Evolutionary conservation across 495 filamentous ascomycete species (phyloP), one percentile per base, ranked within the genome.

Genomic region (Penicillium silybi): DNA sequence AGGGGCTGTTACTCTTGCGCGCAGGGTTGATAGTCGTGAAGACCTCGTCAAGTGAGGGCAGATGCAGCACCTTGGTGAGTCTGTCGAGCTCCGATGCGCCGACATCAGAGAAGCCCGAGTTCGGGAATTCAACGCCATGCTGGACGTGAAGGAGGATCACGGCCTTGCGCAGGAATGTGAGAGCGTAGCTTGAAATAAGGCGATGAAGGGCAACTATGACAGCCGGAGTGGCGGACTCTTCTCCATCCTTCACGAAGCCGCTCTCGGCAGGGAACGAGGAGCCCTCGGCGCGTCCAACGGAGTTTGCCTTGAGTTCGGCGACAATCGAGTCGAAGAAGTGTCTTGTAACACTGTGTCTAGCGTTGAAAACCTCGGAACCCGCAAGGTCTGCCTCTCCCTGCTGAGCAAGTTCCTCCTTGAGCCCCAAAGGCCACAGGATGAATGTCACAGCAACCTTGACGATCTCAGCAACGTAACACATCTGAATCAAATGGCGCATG

Each of bases 381-480:
- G 62, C 17, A 41, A 67, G 26, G 19, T 72, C 64, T 8, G 61
- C 59, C 25, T 72, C 71, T 11, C 65, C 67, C 15, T 70, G 56
- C 9, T 58, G 52, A 5, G 62, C 52, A 15, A 77, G 43, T 43
- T 74, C 71, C 26, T 74, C 69, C 55, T 73, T 73, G 45, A 77
- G 54, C 1, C 66, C 70, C 2, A 69, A 45, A 9, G 71, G 73
- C 66, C 71, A 75, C 19, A 77, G 63, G 18, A 74, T 69, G 50
- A 69, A 77, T 10, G 74, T 75, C 11, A 68, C 66, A 27, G 70
- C 67, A 8, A 90, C 87, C 69, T 95, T 93, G 39, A 91, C 84
- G 39, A 97, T 81, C 69, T 99, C 92, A 23, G 89, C 89, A 34
- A 95, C 77, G 62, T 95, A 97, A 73, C 93, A 97, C 49, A 97